Base-by-base conservation (phyloP, 192 early-diverging fungal species). In the Cladochytrium replicatum region DNA sequence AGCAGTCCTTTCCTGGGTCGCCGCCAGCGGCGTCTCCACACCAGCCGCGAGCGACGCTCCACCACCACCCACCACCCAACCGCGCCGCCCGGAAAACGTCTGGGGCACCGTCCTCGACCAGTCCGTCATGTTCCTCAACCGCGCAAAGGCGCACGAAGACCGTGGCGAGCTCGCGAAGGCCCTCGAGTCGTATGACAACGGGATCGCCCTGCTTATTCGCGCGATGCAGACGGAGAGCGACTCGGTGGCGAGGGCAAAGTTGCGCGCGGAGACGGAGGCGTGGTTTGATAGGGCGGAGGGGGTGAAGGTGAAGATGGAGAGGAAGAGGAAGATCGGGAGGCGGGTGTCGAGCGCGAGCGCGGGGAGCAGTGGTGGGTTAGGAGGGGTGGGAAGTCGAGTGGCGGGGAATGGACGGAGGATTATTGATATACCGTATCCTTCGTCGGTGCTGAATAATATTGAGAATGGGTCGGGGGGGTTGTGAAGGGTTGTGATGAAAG, bases 391-490 rank as follows among this genome's bases (percentile, higher is more conserved):
- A 42, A 15, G 41, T 11, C 13, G 13, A 7, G 27, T 52, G 6
- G 50, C 43, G 4, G 43, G 28, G 2, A 52, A 44, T 43, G 50
- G 50, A 3, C n/a, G 15, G 39, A 13, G 40, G 41, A 52, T 52
- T 23, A 29, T 43, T 43, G 29, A 43, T 5, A 41, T 52, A 41
- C n/a, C n/a, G n/a, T n/a, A n/a, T n/a, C n/a, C n/a, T n/a, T n/a
- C n/a, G n/a, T n/a, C n/a, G n/a, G n/a, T n/a, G n/a, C n/a, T n/a
- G n/a, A n/a, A n/a, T n/a, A n/a, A n/a, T n/a, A n/a, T n/a, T n/a
- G n/a, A n/a, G n/a, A n/a, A n/a, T n/a, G n/a, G n/a, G n/a, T n/a
- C n/a, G n/a, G n/a, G n/a, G n/a, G n/a, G n/a, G n/a, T n/a, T n/a
- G n/a, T n/a, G n/a, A n/a, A n/a, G n/a, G n/a, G n/a, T n/a, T n/a